Evolutionary conservation across 768 basidiomycete species (phyloP).

Genomic region (Tylopilus rubrobrunneus): DNA sequence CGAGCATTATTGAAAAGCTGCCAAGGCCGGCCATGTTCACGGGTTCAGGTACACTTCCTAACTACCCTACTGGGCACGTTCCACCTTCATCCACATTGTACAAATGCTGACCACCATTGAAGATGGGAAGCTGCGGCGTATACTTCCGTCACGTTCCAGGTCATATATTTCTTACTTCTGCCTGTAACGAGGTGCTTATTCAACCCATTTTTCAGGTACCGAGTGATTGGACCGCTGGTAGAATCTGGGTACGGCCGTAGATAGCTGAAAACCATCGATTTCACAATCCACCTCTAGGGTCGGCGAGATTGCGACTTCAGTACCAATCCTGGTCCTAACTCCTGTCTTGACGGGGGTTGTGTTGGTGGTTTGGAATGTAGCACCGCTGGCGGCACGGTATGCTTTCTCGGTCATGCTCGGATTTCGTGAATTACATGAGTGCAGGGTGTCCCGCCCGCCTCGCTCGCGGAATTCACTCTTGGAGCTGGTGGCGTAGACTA

Average conservation of each 20-base stretch:
- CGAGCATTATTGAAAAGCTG: neutral
- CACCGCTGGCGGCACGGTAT: constrained; percentile 43
- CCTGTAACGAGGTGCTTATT: neutral
- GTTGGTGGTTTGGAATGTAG: constrained; percentile 61
- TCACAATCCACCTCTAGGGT: constrained; percentile 25
- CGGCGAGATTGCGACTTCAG: constrained; percentile 63
- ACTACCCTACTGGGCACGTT: constrained; percentile 42
- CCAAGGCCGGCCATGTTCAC: constrained; percentile 60
- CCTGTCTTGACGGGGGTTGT: constrained; percentile 64
- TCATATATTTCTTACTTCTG: neutral
- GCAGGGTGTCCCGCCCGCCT: constrained; percentile 64
- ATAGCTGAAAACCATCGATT: neutral
- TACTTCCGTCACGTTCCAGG: constrained; percentile 27
- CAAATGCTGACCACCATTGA: neutral
- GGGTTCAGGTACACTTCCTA: constrained; percentile 47
- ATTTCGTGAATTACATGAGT: neutral
- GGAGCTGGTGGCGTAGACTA: constrained; percentile 43
- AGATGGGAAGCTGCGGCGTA: constrained; percentile 34
- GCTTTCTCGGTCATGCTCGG: neutral
- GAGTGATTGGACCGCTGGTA: constrained; percentile 60
- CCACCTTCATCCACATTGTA: neutral
- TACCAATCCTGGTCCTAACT: constrained; percentile 45
- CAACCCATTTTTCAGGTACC: constrained; percentile 39
- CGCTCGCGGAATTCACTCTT: constrained; percentile 68
- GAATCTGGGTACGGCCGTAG: constrained; percentile 50